A percentile compares a stretch with the other conserved stretches of the same genome.
Evolutionary conservation across 768 basidiomycete species (phyloP).

Genomic region (Lactarius hengduanensis): DNA sequence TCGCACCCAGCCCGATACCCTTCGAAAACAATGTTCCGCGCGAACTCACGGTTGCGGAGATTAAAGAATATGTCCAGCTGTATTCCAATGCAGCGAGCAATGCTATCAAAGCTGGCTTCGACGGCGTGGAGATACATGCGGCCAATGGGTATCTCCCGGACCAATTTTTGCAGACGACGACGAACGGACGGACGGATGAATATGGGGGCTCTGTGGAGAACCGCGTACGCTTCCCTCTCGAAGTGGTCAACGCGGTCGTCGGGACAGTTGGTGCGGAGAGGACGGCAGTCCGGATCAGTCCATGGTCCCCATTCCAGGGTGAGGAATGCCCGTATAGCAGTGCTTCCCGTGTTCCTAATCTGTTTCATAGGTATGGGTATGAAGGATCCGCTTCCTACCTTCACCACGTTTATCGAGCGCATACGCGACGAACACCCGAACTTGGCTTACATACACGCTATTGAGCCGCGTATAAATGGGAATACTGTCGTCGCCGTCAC

Average conservation of each 20-base stretch:
- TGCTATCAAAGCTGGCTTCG: conserved; percentile 43
- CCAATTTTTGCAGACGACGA: conserved; percentile 38
- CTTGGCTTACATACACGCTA: conserved; percentile 17
- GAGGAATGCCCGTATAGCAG: neutral
- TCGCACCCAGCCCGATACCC: conserved; percentile 36
- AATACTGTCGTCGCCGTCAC: neutral
- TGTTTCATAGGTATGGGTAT: conserved; percentile 19
- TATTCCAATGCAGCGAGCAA: conserved; percentile 39
- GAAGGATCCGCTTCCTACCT: conserved; percentile 20
- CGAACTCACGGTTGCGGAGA: conserved; percentile 32
- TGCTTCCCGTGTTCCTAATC: neutral
- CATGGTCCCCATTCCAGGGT: conserved; percentile 36
- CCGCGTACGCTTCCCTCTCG: conserved; percentile 42
- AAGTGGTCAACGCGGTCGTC: conserved; percentile 39
- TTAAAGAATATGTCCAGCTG: conserved; percentile 30
- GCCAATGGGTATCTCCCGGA: conserved; percentile 35
- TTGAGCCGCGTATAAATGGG: neutral
- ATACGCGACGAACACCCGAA: conserved; percentile 15
- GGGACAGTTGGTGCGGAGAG: conserved; percentile 40
- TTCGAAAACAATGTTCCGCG: conserved; percentile 35
- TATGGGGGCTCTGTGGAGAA: conserved; percentile 49
- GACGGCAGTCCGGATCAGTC: conserved; percentile 41
- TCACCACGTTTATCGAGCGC: conserved; percentile 9
- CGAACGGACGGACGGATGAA: conserved; percentile 43
- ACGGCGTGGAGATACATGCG: conserved; percentile 41